Percentiles rank a stretch among this genome's conserved stretches.
phyloP scores from a whole-genome alignment of 768 basidiomycete genomes.

The Boletus rubropictus region DNA sequence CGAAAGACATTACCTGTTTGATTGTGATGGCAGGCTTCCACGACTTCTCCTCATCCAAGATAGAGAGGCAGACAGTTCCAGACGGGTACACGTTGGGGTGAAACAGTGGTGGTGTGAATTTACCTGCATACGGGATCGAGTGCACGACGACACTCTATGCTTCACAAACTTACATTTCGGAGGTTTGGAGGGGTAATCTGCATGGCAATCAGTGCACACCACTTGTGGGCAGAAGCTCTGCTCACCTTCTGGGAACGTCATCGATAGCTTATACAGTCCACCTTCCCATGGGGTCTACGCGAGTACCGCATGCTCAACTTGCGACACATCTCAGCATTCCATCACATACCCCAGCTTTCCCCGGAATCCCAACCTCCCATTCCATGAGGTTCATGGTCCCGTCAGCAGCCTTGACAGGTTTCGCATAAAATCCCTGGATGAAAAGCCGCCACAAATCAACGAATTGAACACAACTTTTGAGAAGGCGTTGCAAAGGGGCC shows the following conservation, averaged over 20 bases:
- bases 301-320: constrained; percentile 11
- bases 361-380: constrained; percentile 99
- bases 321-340: constrained; percentile 6
- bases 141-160: not conserved
- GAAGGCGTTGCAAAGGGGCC: not conserved
- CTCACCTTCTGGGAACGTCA: constrained; percentile 95
- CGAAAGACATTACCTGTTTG: constrained; percentile 69
- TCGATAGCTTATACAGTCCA: constrained; percentile 87
- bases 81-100: constrained; percentile 99
- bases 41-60: constrained; percentile 96
- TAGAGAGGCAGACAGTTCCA: constrained; percentile 96
- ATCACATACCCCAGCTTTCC: constrained; percentile 72
- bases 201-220: constrained; percentile 10
- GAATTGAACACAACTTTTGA: not conserved
- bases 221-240: not conserved
- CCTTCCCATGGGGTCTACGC: constrained; percentile 92
- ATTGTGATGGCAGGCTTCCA: constrained; percentile 99
- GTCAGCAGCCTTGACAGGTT: constrained; percentile 83
- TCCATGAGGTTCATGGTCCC: constrained; percentile 95
- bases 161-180: constrained; percentile 68
- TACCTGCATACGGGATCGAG: constrained; percentile 51
- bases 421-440: constrained; percentile 90
- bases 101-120: constrained; percentile 93
- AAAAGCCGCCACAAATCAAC: constrained; percentile 6
- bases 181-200: constrained; percentile 93